phyloP scores from a whole-genome alignment of 1,284 basidiomycete genomes.

The Crocinoboletus sp. region DNA sequence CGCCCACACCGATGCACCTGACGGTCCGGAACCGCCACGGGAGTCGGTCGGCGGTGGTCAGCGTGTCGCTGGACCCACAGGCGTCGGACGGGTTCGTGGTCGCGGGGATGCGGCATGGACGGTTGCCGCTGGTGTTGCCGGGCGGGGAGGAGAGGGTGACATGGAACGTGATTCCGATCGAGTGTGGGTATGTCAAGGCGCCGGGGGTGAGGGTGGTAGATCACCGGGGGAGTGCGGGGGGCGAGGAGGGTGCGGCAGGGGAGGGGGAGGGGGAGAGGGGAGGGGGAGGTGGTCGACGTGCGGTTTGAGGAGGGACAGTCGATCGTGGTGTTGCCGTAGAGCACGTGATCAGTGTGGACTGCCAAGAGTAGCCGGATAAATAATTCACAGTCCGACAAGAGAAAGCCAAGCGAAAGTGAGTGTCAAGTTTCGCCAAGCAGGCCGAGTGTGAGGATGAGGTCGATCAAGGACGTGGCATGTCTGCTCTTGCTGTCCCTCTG shows the following conservation, averaged over 20 bases:
- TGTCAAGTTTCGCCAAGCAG: background rate
- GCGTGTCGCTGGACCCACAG: conserved; percentile 61
- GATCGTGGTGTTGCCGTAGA: conserved; percentile 19
- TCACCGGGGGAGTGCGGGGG: conserved; percentile 37
- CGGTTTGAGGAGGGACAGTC: conserved; percentile 36
- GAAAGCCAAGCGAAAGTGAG: conserved; percentile 4
- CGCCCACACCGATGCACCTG: conserved; percentile 50
- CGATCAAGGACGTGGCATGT: background rate
- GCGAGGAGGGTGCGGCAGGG: conserved; percentile 32
- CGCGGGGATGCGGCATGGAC: conserved; percentile 61
- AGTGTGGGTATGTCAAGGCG: conserved; percentile 60
- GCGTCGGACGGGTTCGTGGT: conserved; percentile 60
- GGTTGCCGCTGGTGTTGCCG: conserved; percentile 64
- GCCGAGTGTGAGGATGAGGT: background rate
- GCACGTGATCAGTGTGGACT: no score
- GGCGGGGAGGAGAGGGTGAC: conserved; percentile 57
- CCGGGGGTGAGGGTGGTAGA: conserved; percentile 59
- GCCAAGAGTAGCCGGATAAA: no score
- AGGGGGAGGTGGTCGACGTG: conserved; percentile 50
- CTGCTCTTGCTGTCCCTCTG: conserved; percentile 9
- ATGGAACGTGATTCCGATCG: conserved; percentile 67
- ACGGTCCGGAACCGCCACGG: conserved; percentile 63
- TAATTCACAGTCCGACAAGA: background rate
- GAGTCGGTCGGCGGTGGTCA: conserved; percentile 58
- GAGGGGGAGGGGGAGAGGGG: conserved; percentile 16